phyloP scores from a whole-genome alignment of 2,329 filamentous ascomycete species.

The Coleophoma eucalyptorum region DNA sequence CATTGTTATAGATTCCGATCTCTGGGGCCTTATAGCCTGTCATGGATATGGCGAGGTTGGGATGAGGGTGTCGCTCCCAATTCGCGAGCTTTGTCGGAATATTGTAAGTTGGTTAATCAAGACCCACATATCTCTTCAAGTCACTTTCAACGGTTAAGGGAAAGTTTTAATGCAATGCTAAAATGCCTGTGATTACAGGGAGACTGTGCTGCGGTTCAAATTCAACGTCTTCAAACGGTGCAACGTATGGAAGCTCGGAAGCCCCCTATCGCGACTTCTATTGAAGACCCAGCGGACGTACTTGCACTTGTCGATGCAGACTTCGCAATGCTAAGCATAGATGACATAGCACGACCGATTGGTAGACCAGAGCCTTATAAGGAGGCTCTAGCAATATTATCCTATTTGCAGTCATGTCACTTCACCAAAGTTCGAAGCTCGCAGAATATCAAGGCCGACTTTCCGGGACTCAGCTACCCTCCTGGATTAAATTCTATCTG shows the following conservation, averaged over 20 bases:
- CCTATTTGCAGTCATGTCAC: slow-evolving; percentile 12
- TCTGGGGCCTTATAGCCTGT: slow-evolving; percentile 86
- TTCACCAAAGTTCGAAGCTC: slow-evolving; percentile 11
- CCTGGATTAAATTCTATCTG: slow-evolving; percentile 13
- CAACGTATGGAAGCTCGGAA: slow-evolving; percentile 13
- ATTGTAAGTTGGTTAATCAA: slow-evolving; percentile 39
- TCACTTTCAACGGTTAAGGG: too few relatives aligned
- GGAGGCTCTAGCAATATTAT: slow-evolving; percentile 16
- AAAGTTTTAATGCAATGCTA: too few relatives aligned
- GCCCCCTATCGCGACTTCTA: slow-evolving; percentile 6
- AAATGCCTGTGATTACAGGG: neutral
- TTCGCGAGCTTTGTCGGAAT: slow-evolving; percentile 83
- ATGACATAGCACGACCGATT: slow-evolving; percentile 17
- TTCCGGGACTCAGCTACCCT: slow-evolving; percentile 11
- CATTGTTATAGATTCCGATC: slow-evolving; percentile 75
- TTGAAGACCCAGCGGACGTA: slow-evolving; percentile 13
- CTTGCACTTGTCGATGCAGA: slow-evolving; percentile 18
- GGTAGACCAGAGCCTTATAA: slow-evolving; percentile 16
- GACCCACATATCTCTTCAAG: too few relatives aligned
- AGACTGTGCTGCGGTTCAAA: slow-evolving; percentile 15
- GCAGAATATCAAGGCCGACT: slow-evolving; percentile 17
- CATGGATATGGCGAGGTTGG: slow-evolving; percentile 72
- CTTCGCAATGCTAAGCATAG: slow-evolving; percentile 17
- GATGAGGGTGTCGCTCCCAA: slow-evolving; percentile 84
- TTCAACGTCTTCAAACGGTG: slow-evolving; percentile 14